phyloP scores from a whole-genome alignment of 1,284 basidiomycete species.

The Ganoderma lingzhi region DNA sequence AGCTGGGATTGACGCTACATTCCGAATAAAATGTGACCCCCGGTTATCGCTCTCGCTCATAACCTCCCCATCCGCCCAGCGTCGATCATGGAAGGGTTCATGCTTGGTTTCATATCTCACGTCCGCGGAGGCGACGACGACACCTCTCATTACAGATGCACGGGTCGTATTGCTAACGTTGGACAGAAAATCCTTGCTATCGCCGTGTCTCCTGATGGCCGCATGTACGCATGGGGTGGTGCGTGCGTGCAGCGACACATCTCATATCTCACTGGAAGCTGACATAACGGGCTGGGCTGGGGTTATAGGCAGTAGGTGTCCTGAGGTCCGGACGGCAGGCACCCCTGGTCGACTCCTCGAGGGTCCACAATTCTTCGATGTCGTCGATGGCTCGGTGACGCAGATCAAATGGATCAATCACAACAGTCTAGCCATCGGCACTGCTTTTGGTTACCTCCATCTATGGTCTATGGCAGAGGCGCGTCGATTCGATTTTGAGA shows the following conservation, averaged over 20 bases:
- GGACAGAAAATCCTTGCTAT: neutral
- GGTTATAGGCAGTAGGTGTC: neutral
- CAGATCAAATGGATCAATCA: neutral
- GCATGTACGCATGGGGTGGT: neutral
- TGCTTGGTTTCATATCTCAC: too few relatives aligned
- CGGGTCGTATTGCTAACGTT: neutral
- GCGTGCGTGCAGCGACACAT: neutral
- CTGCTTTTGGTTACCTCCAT: neutral
- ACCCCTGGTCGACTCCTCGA: neutral
- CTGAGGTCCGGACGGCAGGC: neutral
- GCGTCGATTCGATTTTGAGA: neutral
- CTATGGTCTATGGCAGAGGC: neutral
- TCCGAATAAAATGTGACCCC: too few relatives aligned
- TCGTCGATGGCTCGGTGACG: neutral
- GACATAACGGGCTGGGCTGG: too few relatives aligned
- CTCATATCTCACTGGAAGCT: neutral
- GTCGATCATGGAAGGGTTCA: too few relatives aligned
- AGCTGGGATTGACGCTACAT: too few relatives aligned
- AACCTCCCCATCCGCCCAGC: too few relatives aligned
- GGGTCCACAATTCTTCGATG: neutral
- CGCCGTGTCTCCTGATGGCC: neutral
- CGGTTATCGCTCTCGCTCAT: too few relatives aligned
- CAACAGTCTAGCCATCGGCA: neutral
- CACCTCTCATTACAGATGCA: neutral
- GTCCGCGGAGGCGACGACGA: neutral